These are phyloP conservation scores for Aspergillus glaucus DNA, from an alignment of 2,329 filamentous ascomycete genomes.

Conservation along the genomic window DNA sequence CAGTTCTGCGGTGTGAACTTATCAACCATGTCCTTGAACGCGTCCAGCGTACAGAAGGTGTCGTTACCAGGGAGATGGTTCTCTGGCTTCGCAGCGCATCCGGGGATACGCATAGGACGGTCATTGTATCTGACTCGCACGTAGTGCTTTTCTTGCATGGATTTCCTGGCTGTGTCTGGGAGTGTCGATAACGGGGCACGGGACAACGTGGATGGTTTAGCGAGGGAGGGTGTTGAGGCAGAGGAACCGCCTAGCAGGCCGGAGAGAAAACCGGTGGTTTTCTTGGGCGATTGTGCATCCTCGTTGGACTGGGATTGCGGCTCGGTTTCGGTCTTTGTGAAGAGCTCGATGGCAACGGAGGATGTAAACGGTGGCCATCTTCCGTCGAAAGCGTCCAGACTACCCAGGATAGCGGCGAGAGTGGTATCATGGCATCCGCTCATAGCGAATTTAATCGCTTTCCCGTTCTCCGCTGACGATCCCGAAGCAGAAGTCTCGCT, in stretches of 20 bases:
- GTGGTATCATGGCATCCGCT: slow-evolving; percentile 93
- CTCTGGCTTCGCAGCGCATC: slow-evolving; percentile 62
- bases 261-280: slow-evolving; percentile 25
- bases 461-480: slow-evolving; percentile 29
- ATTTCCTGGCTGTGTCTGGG: slow-evolving; percentile 20
- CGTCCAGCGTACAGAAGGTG: slow-evolving; percentile 82
- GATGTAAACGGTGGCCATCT: slow-evolving; percentile 92
- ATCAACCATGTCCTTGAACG: slow-evolving; percentile 89
- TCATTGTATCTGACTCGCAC: slow-evolving; percentile 92
- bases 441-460: slow-evolving; percentile 63
- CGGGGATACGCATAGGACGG: slow-evolving; percentile 70
- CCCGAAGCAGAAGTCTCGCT: slow-evolving; percentile 48
- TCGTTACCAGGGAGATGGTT: slow-evolving; percentile 84
- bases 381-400: slow-evolving; percentile 69
- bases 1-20: slow-evolving; percentile 80
- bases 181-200: slow-evolving; percentile 27
- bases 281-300: slow-evolving; percentile 23
- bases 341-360: slow-evolving; percentile 85
- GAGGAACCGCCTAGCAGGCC: slow-evolving; percentile 18
- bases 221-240: slow-evolving; percentile 10
- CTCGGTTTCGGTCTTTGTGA: slow-evolving; percentile 48
- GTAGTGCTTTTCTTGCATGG: slow-evolving; percentile 59
- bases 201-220: slow-evolving; percentile 24
- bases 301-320: slow-evolving; percentile 16
- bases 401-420: slow-evolving; percentile 68